Evolutionary conservation across 2,329 filamentous ascomycete genomes (phyloP).

Genomic region (Chaetomiaceae sp.): DNA sequence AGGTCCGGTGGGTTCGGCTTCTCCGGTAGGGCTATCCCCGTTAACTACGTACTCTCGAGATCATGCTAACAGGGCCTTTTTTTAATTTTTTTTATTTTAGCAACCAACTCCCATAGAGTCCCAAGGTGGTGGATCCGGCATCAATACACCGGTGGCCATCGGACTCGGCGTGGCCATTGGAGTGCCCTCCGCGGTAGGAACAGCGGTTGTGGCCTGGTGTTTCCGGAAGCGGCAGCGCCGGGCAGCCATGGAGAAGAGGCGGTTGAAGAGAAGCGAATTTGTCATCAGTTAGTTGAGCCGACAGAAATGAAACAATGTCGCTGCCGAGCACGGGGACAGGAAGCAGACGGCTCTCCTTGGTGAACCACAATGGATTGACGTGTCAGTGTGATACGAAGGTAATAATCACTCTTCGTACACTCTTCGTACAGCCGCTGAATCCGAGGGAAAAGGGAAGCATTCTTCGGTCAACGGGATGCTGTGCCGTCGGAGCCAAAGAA

Average conservation of each 20-base stretch:
- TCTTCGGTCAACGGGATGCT: background rate
- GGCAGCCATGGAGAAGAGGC: constrained; percentile 23
- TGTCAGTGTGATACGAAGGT: too few relatives aligned
- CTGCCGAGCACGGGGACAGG: too few relatives aligned
- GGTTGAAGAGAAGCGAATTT: constrained; percentile 25
- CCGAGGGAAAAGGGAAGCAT: too few relatives aligned
- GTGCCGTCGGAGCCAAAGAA: background rate
- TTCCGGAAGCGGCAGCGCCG: constrained; percentile 21
- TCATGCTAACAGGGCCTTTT: too few relatives aligned
- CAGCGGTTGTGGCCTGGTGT: constrained; percentile 21
- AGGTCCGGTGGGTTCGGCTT: background rate
- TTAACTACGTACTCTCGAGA: too few relatives aligned
- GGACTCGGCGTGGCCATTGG: constrained; percentile 29
- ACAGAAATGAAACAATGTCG: too few relatives aligned
- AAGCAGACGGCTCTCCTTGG: too few relatives aligned
- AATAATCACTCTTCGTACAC: too few relatives aligned
- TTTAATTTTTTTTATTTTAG: background rate
- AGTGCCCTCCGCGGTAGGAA: constrained; percentile 20
- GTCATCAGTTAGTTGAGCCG: constrained; percentile 25
- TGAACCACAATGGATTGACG: too few relatives aligned
- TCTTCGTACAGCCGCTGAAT: too few relatives aligned
- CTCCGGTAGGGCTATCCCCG: constrained; percentile 7
- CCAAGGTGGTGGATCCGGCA: constrained; percentile 5
- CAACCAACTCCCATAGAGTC: constrained; percentile 5
- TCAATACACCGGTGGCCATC: constrained; percentile 25